Base-by-base conservation (phyloP, 225 moss, liverwort and hornwort genomes). In the Sphagnum contortum region DNA sequence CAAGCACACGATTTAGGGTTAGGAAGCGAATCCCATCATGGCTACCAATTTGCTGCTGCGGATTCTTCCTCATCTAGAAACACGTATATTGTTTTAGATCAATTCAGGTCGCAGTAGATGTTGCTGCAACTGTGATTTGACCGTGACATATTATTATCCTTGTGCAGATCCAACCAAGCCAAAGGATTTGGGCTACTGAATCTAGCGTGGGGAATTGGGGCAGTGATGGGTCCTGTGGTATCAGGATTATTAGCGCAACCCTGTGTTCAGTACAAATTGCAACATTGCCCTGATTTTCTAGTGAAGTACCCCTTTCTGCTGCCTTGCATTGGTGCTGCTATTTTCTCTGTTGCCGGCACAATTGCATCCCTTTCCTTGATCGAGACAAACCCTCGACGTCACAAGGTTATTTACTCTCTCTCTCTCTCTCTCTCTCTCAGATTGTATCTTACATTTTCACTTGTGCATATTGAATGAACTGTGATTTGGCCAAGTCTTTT, bases 161-260 rank as follows among this genome's bases (percentile, higher is more conserved):
- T 69, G 69, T 76, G 84, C 90, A 94, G 90, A 81, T 84, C 86
- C 63, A 94, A 90, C 76, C 86, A 90, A 81, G 84, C 86, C 59
- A 77, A 88, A 63, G 93, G 90, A 8, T 94, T 90, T 68, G 90
- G 90, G 50, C 78, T 94, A 67, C 62, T 94, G 64, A 94, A 88
- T 45, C 82, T 94, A 46, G 93, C 90, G 55, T 94, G 93, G 90
- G 93, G 90, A 57, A 83, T 85, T 49, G 93, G 93, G 49, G 78
- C 90, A 6, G 60, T 88, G 5, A 74, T 79, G 60, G 90, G 93
- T 5, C 93, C 93, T 1, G 77, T 94, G 8, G 45, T 94, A n/a
- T 85, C 90, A 2, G 93, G 93, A 56, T 63, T 90, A 14, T 71
- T 94, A 2, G 86, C 93, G 47, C 80, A 90, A 63, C 90, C 90